A percentile compares a stretch with the other conserved stretches of the same genome.
phyloP scores from a whole-genome alignment of 73 alveolate species.

The Paramecium octaurelia region DNA sequence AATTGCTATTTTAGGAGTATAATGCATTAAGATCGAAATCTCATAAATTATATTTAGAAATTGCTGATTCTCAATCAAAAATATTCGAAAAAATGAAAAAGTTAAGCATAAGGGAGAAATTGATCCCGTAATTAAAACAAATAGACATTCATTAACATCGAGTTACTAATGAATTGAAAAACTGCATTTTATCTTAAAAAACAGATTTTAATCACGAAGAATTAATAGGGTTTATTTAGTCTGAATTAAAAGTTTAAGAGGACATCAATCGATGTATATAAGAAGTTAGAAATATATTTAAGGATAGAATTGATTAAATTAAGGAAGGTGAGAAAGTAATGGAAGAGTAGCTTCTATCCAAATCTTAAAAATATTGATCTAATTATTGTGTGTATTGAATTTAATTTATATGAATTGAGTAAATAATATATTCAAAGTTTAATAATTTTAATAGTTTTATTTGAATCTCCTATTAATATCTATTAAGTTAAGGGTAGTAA shows the following conservation, averaged over 20 bases:
- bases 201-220: background rate
- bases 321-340: background rate
- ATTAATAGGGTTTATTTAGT: background rate
- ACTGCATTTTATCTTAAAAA: background rate
- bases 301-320: background rate
- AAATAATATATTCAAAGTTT: background rate
- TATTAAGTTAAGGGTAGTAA: background rate
- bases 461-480: background rate
- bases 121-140: background rate
- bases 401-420: background rate
- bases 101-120: background rate
- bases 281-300: background rate
- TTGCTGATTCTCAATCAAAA: background rate
- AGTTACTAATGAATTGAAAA: background rate
- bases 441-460: slow-evolving; percentile 4
- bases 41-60: background rate
- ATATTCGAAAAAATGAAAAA: background rate
- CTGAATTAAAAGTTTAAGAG: background rate
- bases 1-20: background rate
- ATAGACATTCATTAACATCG: background rate
- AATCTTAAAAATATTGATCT: background rate
- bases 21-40: background rate
- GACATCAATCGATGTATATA: background rate
- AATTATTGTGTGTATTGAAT: background rate
- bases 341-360: background rate